Conservation (phyloP, 2,329 filamentous ascomycete genomes). For the Ophiostoma ips region DNA sequence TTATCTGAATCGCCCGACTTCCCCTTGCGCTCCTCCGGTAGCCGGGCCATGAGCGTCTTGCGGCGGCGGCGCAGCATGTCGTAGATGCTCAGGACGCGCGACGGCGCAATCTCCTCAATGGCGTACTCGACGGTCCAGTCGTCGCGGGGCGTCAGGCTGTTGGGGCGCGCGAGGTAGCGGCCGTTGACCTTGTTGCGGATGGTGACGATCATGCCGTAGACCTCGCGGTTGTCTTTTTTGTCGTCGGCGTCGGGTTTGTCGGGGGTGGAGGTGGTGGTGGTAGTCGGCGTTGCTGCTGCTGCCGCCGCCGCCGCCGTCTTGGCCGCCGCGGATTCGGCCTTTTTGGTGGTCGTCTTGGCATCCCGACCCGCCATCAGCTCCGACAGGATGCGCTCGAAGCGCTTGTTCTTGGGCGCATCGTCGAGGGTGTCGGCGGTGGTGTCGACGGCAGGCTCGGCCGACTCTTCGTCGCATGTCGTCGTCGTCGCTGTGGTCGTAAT, state of each 20-base stretch:
- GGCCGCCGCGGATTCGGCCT: not conserved
- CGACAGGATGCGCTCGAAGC: conserved; percentile 38
- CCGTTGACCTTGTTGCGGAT: conserved; percentile 57
- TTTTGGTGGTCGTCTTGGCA: not conserved
- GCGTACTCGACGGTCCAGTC: conserved; percentile 71
- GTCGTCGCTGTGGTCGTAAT: not conserved
- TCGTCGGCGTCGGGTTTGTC: not conserved
- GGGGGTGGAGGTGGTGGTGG: no score
- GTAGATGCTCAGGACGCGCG: conserved; percentile 10
- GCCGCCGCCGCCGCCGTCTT: not conserved
- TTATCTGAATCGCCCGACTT: no score
- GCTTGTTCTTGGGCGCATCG: conserved; percentile 27
- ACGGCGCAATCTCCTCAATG: conserved; percentile 32
- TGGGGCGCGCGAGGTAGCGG: conserved; percentile 45
- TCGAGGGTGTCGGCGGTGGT: conserved; percentile 11
- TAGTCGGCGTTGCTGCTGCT: no score
- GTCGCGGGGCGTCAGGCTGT: conserved; percentile 23
- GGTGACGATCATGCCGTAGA: conserved; percentile 59
- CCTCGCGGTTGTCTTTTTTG: conserved; percentile 15
- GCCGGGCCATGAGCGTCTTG: conserved; percentile 4
- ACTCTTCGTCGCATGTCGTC: not conserved
- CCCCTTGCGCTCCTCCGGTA: not conserved
- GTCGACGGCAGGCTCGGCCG: not conserved
- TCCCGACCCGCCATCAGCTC: conserved; percentile 29
- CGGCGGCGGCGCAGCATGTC: conserved; percentile 10